A percentile compares a stretch with the other conserved stretches of the same genome.
phyloP scores from a whole-genome alignment of 257 asterid genomes.

The Plantago elongata region DNA sequence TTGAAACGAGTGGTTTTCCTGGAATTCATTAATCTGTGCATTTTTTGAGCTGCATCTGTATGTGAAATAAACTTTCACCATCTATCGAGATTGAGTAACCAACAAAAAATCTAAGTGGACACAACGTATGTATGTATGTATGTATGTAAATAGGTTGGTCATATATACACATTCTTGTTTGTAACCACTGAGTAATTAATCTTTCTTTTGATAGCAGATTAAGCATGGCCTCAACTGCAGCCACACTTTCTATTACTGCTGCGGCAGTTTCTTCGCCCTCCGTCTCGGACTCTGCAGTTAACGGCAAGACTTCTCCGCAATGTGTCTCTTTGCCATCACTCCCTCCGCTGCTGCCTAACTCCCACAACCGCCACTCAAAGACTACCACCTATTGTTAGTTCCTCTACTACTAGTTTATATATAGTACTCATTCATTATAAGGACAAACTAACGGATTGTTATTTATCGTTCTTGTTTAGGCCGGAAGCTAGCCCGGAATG shows the following conservation, averaged over 20 bases:
- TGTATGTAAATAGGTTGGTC: conserved; percentile 5
- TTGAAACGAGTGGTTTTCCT: conserved; percentile 44
- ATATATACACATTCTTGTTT: not conserved
- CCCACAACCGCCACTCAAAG: conserved; percentile 34
- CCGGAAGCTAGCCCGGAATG: conserved; percentile 53
- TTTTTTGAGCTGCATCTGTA: not conserved
- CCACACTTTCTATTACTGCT: conserved; percentile 47
- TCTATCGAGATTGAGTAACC: not conserved
- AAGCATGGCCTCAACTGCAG: conserved; percentile 49
- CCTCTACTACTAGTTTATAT: too few relatives aligned
- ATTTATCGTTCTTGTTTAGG: conserved; percentile 32
- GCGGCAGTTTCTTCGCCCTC: conserved; percentile 33
- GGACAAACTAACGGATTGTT: not conserved
- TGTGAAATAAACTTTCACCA: not conserved
- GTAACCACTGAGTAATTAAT: too few relatives aligned
- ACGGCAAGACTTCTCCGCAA: conserved; percentile 34
- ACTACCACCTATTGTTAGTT: conserved; percentile 49
- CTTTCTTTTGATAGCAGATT: not conserved
- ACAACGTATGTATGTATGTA: not conserved
- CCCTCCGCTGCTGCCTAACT: conserved; percentile 25
- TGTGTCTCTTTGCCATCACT: conserved; percentile 32
- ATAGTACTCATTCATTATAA: too few relatives aligned
- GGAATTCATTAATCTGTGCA: too few relatives aligned
- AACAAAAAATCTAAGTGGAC: not conserved
- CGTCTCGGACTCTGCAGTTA: conserved; percentile 24